Base-by-base conservation (phyloP, 768 basidiomycete species). In the Neoboletus brunneissimus region DNA sequence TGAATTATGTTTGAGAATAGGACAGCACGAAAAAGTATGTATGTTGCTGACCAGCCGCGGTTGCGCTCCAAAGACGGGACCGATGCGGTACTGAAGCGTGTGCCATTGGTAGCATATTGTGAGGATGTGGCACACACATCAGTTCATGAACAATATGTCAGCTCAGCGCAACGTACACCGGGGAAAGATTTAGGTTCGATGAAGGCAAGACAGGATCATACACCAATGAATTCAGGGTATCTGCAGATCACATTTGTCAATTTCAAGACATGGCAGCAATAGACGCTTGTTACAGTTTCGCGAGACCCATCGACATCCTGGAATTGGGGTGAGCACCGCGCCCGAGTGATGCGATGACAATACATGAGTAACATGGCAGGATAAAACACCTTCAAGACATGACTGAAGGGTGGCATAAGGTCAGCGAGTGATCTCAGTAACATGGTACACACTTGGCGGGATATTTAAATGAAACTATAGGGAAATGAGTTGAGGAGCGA, bases 121-220 rank as follows among this genome's bases (percentile, higher is more conserved):
- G 23, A 89, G 71, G 60, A 83, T 85, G 23, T 27, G 16, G 41
- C 5, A 2, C 20, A 25, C 20, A 8, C 1, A 15, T 65, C 10
- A 58, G 55, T 3, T 22, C 8, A n/a, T 11, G 18, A 27, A 34
- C n/a, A 5, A 32, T 5, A 22, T 9, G 2, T n/a, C 6, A 9
- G 20, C 20, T 10, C 20, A 25, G n/a, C n/a, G n/a, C 46, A 32
- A 67, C 79, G 44, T 53, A 89, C 84, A 25, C 87, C 87, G 12
- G 88, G 87, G 68, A 86, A 89, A 11, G 88, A 65, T 4, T 88
- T 87, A 5, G 86, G 84, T 70, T 90, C 88, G 0, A 85, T 79
- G 2, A 86, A 64, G 3, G 88, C 88, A 0, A 89, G 79, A 56
- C 79, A 81, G 8, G 83, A 69, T 11, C 86, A 79, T 11, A 75